Percentiles rank a stretch among this genome's conserved stretches.
phyloP scores from a whole-genome alignment of 1,284 basidiomycete genomes.

The Papiliotrema nemorosa region DNA sequence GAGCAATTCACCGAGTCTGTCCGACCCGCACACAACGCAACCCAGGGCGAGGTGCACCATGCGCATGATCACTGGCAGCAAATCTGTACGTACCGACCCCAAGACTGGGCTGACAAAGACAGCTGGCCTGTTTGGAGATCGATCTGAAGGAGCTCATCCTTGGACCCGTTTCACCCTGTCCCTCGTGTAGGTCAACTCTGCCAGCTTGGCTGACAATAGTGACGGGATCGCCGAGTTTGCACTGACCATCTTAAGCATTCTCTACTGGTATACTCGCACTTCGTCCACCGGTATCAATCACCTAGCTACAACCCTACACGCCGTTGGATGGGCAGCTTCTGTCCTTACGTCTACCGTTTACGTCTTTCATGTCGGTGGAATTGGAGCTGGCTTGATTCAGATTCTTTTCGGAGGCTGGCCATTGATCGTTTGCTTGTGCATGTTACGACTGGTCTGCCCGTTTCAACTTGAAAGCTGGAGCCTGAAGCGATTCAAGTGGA shows the following conservation, averaged over 20 bases:
- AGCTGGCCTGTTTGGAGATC: constrained; percentile 17
- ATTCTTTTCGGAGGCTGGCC: constrained; percentile 5
- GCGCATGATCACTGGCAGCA: constrained; percentile 17
- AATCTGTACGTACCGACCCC: neutral
- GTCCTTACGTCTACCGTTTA: neutral
- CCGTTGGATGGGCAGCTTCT: neutral
- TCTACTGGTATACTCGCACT: constrained; percentile 24
- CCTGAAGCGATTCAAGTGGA: constrained; percentile 1
- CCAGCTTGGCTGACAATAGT: neutral
- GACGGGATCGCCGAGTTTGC: constrained; percentile 10
- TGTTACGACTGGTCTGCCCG: constrained; percentile 9
- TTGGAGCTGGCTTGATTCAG: neutral
- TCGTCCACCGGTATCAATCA: constrained; percentile 13
- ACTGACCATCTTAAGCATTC: constrained; percentile 5
- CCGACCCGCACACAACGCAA: constrained; percentile 6
- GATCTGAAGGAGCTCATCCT: constrained; percentile 12
- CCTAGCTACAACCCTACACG: neutral
- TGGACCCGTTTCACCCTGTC: constrained; percentile 13
- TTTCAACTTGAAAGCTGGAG: constrained; percentile 6
- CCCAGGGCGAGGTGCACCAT: constrained; percentile 3
- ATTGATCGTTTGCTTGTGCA: constrained; percentile 6
- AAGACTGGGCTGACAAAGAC: neutral
- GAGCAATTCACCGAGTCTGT: constrained; percentile 5
- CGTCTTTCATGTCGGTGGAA: neutral
- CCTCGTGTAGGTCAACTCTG: constrained; percentile 6